Conservation (phyloP, 352 stramenopile genomes). For the Pythium oligandrum region DNA sequence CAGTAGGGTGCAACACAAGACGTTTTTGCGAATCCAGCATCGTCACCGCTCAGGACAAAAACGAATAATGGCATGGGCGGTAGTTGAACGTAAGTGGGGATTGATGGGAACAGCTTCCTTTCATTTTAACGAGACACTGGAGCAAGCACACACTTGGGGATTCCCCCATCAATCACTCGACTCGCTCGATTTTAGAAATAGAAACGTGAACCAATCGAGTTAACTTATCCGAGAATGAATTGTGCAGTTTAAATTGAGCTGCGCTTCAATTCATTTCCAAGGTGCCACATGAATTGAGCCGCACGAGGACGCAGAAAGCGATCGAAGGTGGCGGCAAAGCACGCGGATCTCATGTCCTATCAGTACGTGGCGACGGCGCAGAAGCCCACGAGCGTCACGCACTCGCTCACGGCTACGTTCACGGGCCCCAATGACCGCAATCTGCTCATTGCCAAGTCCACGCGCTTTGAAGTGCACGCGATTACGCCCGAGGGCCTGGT, state of each 20-base stretch:
- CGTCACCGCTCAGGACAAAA: too few relatives aligned
- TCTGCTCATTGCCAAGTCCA: constrained; percentile 86
- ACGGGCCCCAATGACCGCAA: constrained; percentile 86
- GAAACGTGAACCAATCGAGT: neutral
- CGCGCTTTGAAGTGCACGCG: constrained; percentile 86
- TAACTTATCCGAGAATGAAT: too few relatives aligned
- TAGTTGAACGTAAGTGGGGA: too few relatives aligned
- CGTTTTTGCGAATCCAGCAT: too few relatives aligned
- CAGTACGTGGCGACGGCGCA: constrained; percentile 94
- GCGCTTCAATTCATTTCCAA: too few relatives aligned
- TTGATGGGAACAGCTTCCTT: too few relatives aligned
- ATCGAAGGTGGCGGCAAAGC: neutral
- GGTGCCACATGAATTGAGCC: too few relatives aligned
- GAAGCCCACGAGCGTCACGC: constrained; percentile 90
- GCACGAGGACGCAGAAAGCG: neutral
- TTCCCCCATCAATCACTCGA: neutral
- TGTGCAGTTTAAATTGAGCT: too few relatives aligned
- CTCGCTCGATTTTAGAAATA: neutral
- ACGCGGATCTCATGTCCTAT: constrained; percentile 47
- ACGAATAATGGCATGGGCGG: too few relatives aligned
- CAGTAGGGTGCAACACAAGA: too few relatives aligned
- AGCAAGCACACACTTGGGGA: too few relatives aligned
- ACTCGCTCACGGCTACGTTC: constrained; percentile 90
- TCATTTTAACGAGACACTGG: too few relatives aligned
- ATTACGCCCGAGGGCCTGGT: constrained; percentile 83